Evolutionary conservation across 208 protist genomes (phyloP).

Genomic region (Borovskyia barvae): DNA sequence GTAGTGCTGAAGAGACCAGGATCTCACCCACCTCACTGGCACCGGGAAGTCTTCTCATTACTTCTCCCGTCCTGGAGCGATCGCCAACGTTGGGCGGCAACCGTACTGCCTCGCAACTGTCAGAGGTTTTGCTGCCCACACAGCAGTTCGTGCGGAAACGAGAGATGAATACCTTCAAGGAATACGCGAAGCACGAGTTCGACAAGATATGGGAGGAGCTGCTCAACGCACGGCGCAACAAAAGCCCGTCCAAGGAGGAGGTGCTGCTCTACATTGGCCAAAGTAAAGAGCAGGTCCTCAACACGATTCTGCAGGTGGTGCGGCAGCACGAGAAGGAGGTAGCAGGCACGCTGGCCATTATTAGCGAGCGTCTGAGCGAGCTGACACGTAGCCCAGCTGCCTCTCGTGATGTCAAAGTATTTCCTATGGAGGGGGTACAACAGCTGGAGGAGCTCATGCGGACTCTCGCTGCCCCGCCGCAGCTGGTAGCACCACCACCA

Average conservation of each 20-base stretch:
- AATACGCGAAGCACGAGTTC: conserved; percentile 57
- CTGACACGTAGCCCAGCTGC: not conserved
- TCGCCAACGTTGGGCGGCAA: too few species aligned
- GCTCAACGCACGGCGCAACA: conserved; percentile 34
- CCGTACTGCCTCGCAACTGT: too few species aligned
- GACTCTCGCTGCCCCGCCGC: conserved; percentile 1
- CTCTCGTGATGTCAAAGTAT: conserved; percentile 20
- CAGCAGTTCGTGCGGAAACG: conserved; percentile 54
- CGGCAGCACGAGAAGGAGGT: conserved; percentile 34
- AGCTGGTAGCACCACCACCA: not conserved
- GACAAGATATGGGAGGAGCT: conserved; percentile 70
- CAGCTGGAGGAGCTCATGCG: conserved; percentile 29
- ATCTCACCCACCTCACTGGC: too few species aligned
- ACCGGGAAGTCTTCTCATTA: too few species aligned
- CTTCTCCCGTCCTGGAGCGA: too few species aligned
- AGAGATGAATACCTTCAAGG: conserved; percentile 49
- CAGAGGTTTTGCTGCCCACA: conserved; percentile 44
- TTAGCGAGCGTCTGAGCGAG: conserved; percentile 25
- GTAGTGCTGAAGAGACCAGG: too few species aligned
- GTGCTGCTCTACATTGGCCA: conserved; percentile 36
- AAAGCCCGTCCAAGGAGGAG: conserved; percentile 54
- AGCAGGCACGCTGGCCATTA: conserved; percentile 17
- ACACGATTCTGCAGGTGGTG: conserved; percentile 22
- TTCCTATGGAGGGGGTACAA: conserved; percentile 15
- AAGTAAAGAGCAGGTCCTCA: conserved; percentile 34